phyloP scores from a whole-genome alignment of 1,284 basidiomycete genomes.

The Meira miltonrushii region DNA sequence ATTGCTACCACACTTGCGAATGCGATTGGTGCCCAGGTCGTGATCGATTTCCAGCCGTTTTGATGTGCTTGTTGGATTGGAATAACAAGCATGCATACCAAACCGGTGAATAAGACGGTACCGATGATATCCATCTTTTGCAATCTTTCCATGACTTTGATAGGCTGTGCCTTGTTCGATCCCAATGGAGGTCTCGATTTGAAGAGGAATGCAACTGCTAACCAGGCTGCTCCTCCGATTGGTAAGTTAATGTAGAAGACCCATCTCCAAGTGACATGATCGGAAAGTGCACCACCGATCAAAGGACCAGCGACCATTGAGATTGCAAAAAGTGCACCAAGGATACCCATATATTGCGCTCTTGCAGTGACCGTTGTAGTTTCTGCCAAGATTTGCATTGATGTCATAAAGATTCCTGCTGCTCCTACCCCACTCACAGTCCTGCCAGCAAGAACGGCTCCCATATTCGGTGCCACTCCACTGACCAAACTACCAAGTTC shows the following conservation, averaged over 20 bases:
- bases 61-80: neutral
- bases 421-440: neutral
- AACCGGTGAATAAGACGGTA: neutral
- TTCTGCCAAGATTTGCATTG: neutral
- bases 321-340: neutral
- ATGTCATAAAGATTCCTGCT: neutral
- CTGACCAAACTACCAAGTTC: neutral
- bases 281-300: neutral
- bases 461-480: neutral
- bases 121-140: neutral
- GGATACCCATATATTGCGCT: neutral
- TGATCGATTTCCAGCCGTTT: neutral
- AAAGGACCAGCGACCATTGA: neutral
- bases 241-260: neutral
- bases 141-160: neutral
- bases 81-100: neutral
- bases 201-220: neutral
- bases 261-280: neutral
- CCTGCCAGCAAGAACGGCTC: neutral
- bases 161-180: neutral
- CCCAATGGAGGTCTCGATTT: neutral
- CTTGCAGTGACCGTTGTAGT: neutral
- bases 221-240: neutral
- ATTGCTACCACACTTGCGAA: neutral
- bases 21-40: neutral